Conservation (phyloP, 2,329 filamentous ascomycete genomes). For the Pyricularia grisea region DNA sequence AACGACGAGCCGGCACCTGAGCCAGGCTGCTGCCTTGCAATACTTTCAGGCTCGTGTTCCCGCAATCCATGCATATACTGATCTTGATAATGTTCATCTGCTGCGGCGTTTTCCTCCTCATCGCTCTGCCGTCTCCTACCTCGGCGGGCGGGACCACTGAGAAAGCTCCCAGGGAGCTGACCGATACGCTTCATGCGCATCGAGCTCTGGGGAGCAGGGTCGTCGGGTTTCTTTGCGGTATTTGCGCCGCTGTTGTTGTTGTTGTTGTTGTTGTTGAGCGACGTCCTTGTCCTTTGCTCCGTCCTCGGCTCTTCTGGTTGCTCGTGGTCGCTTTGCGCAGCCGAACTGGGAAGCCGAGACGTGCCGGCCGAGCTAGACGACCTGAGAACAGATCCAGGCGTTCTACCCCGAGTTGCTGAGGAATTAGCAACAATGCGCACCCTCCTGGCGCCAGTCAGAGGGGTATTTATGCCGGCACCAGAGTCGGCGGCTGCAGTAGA, state of each 20-base stretch:
- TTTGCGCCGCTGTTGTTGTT: slow-evolving; percentile 40
- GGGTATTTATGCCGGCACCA: slow-evolving; percentile 38
- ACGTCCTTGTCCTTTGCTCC: slow-evolving; percentile 27
- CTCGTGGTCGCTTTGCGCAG: slow-evolving; percentile 35
- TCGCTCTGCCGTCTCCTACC: slow-evolving; percentile 60
- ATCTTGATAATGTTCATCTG: slow-evolving; percentile 20
- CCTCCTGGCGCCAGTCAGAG: slow-evolving; percentile 38
- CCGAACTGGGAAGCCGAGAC: slow-evolving; percentile 21
- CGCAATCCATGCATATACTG: slow-evolving; percentile 6
- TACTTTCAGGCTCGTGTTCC: slow-evolving; percentile 25
- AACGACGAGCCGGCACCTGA: slow-evolving; percentile 28
- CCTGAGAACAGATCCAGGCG: slow-evolving; percentile 23
- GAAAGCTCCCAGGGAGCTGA: slow-evolving; percentile 65
- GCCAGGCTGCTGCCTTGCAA: slow-evolving; percentile 28
- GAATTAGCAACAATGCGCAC: slow-evolving; percentile 47
- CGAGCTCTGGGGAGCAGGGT: slow-evolving; percentile 58
- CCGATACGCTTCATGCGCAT: slow-evolving; percentile 70
- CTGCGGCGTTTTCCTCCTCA: slow-evolving; percentile 32
- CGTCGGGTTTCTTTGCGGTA: slow-evolving; percentile 37
- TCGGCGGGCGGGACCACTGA: slow-evolving; percentile 70
- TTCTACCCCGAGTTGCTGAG: slow-evolving; percentile 31
- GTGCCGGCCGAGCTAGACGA: slow-evolving; percentile 23
- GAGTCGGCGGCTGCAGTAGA: slow-evolving; percentile 11
- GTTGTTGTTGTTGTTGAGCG: slow-evolving; percentile 30
- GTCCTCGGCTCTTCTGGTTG: slow-evolving; percentile 39